Evolutionary conservation across 163 green algal species (phyloP).

Genomic region (Chlamydomonas reinhardtii): DNA sequence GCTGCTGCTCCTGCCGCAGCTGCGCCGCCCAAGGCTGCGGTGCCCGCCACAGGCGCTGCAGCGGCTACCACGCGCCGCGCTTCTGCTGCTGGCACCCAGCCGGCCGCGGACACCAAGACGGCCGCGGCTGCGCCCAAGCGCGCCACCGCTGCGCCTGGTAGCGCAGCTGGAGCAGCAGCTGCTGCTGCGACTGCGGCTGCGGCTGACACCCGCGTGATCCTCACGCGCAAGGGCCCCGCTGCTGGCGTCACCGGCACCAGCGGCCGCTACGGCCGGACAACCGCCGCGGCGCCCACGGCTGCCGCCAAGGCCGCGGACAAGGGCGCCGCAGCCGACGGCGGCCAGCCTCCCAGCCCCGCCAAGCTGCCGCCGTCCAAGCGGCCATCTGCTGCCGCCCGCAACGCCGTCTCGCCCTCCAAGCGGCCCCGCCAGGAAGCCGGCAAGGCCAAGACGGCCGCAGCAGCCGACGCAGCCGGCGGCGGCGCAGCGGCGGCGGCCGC

Average conservation of each 20-base stretch:
- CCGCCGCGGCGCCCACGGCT: background rate
- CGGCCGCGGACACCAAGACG: background rate
- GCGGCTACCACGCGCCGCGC: no score
- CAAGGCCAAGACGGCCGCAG: background rate
- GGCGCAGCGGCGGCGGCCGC: background rate
- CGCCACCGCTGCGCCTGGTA: background rate
- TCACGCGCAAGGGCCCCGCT: background rate
- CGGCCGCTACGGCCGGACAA: constrained; percentile 1
- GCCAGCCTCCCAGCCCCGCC: background rate
- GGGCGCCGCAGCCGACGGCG: background rate
- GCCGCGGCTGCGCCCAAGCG: background rate
- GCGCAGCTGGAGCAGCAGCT: background rate
- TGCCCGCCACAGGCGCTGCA: no score
- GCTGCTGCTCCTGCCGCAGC: no score
- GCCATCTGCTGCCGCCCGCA: background rate
- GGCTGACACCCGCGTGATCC: background rate
- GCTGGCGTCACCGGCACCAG: background rate
- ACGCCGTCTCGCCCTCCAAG: constrained; percentile 12
- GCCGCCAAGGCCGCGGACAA: background rate
- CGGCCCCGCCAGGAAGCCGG: background rate
- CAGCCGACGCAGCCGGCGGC: background rate
- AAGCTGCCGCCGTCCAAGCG: constrained; percentile 35
- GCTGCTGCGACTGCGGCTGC: no score
- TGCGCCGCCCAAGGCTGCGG: no score
- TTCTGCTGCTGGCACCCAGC: no score